Conservation (phyloP, 495 filamentous ascomycete species). For the Bacidia rubella region DNA sequence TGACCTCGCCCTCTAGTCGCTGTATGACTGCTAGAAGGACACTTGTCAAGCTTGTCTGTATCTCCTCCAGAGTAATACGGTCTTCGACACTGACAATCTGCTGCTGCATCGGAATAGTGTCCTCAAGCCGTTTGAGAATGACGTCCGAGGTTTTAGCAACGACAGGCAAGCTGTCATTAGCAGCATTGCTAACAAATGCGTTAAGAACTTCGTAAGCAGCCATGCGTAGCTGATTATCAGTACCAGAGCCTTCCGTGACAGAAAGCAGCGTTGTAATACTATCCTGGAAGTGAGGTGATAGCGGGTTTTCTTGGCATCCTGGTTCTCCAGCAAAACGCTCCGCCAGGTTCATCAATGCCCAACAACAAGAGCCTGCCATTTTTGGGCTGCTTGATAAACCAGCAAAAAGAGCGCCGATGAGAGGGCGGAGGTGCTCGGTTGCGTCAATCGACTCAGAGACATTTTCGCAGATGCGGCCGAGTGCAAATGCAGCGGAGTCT, state of each 20-base stretch:
- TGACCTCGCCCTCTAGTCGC: slow-evolving; percentile 81
- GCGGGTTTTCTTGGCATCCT: slow-evolving; percentile 62
- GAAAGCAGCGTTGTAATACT: slow-evolving; percentile 74
- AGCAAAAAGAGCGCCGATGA: slow-evolving; percentile 80
- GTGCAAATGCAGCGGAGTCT: slow-evolving; percentile 93
- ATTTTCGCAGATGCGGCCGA: slow-evolving; percentile 88
- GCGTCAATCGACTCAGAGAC: slow-evolving; percentile 82
- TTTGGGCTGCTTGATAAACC: slow-evolving; percentile 84
- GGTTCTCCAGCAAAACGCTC: slow-evolving; percentile 81
- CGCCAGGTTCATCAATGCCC: slow-evolving; percentile 96
- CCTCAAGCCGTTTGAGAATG: slow-evolving; percentile 75
- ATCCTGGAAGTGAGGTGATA: slow-evolving; percentile 85
- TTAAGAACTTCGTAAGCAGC: slow-evolving; percentile 97
- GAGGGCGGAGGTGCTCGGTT: slow-evolving; percentile 58
- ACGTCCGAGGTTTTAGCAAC: slow-evolving; percentile 72
- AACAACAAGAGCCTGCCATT: slow-evolving; percentile 97
- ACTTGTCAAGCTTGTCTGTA: slow-evolving; percentile 88
- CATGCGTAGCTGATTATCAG: slow-evolving; percentile 88
- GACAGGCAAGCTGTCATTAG: slow-evolving; percentile 66
- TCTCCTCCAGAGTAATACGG: slow-evolving; percentile 84
- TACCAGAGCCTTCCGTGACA: slow-evolving; percentile 68
- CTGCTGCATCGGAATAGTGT: slow-evolving; percentile 77
- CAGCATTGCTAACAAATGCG: slow-evolving; percentile 79
- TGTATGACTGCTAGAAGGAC: slow-evolving; percentile 85
- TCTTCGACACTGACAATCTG: slow-evolving; percentile 97